Conservation (phyloP, 2,329 filamentous ascomycete species). For the Xylaria sp. region DNA sequence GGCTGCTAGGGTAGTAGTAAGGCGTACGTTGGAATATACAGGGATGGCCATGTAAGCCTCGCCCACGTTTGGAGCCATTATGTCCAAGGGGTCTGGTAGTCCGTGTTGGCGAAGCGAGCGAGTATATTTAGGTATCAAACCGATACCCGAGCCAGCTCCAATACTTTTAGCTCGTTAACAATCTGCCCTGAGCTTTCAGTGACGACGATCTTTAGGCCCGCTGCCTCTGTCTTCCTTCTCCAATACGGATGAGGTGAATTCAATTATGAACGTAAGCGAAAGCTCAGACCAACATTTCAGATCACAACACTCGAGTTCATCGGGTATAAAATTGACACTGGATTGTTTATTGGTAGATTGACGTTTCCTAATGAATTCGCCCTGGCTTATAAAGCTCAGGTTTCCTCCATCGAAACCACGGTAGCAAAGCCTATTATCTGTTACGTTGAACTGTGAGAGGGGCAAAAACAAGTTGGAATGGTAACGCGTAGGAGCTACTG, state of each 20-base stretch:
- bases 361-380: no score
- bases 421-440: no score
- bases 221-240: slow-evolving; percentile 23
- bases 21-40: not conserved
- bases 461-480: no score
- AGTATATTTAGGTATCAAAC: no score
- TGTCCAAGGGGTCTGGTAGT: not conserved
- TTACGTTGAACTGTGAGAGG: no score
- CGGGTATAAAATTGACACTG: not conserved
- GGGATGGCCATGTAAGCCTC: not conserved
- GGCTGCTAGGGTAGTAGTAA: not conserved
- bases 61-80: not conserved
- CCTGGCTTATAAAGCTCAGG: no score
- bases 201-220: slow-evolving; percentile 3
- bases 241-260: slow-evolving; percentile 7
- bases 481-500: no score
- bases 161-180: no score
- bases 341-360: not conserved
- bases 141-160: no score
- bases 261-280: slow-evolving; percentile 11
- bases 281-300: slow-evolving; percentile 25
- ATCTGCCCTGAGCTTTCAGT: no score
- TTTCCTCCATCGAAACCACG: no score
- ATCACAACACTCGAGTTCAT: not conserved
- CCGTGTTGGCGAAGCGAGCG: no score